Base-by-base conservation (phyloP, 73 alveolate genomes). In the Paramecium pentaurelia region DNA sequence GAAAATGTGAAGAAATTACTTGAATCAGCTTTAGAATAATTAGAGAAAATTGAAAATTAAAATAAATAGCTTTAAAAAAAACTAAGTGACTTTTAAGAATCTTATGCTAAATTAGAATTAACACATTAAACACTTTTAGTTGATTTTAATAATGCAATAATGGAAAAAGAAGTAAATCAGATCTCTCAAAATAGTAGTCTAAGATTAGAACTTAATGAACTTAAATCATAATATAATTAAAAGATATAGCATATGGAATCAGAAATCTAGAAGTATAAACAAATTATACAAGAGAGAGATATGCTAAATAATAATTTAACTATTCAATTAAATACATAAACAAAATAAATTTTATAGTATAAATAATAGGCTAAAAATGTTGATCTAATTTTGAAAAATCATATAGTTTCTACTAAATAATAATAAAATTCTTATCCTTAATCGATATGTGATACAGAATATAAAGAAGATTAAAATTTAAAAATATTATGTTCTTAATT, bases 141-240 rank as follows among this genome's bases (percentile, higher is more conserved):
- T 28, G 47, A 34, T 64, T 32, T 28, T 18, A 64, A 64, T 64
- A 64, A 64, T 34, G 84, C 8, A 2, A 64, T 64, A 9, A 38
- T 75, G 88, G 88, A 75, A n/a, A 75, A 75, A 38, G 88, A 75
- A 38, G 58, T 75, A 0, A 36, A 75, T 75, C 34, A 75, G 40
- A 22, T 38, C 2, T 36, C 58, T 4, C 28, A 75, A 75, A 75
- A 38, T 25, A 38, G 44, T 4, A 75, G 37, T 38, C 3, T 75
- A n/a, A 75, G 60, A 75, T 75, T 38, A 75, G 88, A 75, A 75
- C 58, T 75, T 0, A 22, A 75, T 38, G 88, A 75, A n/a, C 28
- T 42, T 0, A 75, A 75, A 42, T 38, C 37, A 38, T 34, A 36
- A 10, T 75, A 75, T 75, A 27, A 38, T 36, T 42, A 75, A 75